Evolutionary conservation across 2,329 filamentous ascomycete species (phyloP), one percentile per base, ranked within the genome.

Genomic region (Trichophyton verrucosum): DNA sequence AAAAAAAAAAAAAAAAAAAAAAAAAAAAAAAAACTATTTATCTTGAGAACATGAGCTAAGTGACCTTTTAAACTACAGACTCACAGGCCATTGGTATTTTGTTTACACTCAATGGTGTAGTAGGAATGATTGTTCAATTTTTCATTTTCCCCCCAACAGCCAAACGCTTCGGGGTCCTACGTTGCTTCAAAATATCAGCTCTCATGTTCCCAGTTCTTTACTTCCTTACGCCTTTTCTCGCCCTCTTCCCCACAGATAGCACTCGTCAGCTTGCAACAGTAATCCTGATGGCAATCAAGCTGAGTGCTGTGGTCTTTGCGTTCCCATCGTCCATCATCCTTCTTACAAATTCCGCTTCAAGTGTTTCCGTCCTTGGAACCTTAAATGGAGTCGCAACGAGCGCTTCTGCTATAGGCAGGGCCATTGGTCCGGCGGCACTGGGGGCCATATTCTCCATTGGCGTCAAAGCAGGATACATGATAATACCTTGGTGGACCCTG

Each of bases 291-390:
- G 73, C 89, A 47, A 66, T 86, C 68, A 95, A 95, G 72, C 86
- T 87, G 8, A 81, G 88, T 60, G 83, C 82, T 44, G 84, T 86
- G 62, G 94, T 95, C 65, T 86, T 96, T 68, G 87, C 87, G 0
- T 96, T 96, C 71, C 92, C 94, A 0, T 94, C 89, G 68, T 86
- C 83, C 27, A 95, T 89, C 4, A 96, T 97, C 66, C 79, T 97
- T 56, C 81, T 97, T 42, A 96, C 91, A 30, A 96, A 96, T 74
- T 89, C 86, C 8, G 90, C 90, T 3, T 75, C 80, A 0, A 91
- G 86, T 60, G 76, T 96, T 15, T 78, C 81, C 49, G 82, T 95
- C 8, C 81, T 97, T 3, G 91, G 91, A 1, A 96, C 91, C 0
- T 76, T 97, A 60, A 97, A 97, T 69, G 94, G 92, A 2, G 85